A percentile compares a stretch with the other conserved stretches of the same genome.
Evolutionary conservation across 257 asterid genomes (phyloP).

Genomic region (Agastache rugosa): DNA sequence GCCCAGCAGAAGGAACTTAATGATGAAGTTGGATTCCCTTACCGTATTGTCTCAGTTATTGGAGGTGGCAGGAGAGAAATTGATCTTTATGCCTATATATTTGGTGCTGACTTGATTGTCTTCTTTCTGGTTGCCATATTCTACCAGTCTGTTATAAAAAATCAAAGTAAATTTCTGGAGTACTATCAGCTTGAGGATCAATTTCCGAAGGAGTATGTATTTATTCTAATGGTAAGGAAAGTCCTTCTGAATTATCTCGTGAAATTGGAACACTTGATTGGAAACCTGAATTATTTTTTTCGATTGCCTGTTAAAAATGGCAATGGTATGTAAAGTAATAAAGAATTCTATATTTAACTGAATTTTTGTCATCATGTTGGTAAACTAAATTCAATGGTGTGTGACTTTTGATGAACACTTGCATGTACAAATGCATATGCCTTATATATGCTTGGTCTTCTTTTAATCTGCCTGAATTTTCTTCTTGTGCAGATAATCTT

Average conservation of each 20-base stretch:
- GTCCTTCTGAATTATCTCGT: constrained; percentile 24
- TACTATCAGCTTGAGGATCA: constrained; percentile 99
- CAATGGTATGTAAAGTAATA: background rate
- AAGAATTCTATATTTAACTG: background rate
- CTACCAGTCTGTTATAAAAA: constrained; percentile 88
- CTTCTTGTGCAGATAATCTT: constrained; percentile 78
- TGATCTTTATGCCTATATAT: constrained; percentile 92
- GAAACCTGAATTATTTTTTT: too few species aligned
- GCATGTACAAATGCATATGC: background rate
- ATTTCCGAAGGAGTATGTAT: constrained; percentile 93
- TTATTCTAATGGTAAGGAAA: constrained; percentile 80
- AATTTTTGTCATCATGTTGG: background rate
- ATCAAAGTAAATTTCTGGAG: constrained; percentile 89
- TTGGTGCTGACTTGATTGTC: constrained; percentile 93
- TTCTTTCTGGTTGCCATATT: constrained; percentile 94
- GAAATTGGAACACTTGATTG: background rate
- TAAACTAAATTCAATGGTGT: constrained; percentile 6
- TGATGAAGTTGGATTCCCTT: constrained; percentile 83
- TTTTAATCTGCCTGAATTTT: constrained; percentile 37
- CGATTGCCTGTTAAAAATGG: background rate
- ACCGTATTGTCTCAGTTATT: constrained; percentile 71
- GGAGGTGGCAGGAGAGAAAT: constrained; percentile 97
- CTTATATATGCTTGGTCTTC: constrained; percentile 18
- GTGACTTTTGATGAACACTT: constrained; percentile 10
- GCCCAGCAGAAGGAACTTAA: constrained; percentile 60